phyloP scores from a whole-genome alignment of 1,284 basidiomycete species.

The Rhodotorula glutinis region DNA sequence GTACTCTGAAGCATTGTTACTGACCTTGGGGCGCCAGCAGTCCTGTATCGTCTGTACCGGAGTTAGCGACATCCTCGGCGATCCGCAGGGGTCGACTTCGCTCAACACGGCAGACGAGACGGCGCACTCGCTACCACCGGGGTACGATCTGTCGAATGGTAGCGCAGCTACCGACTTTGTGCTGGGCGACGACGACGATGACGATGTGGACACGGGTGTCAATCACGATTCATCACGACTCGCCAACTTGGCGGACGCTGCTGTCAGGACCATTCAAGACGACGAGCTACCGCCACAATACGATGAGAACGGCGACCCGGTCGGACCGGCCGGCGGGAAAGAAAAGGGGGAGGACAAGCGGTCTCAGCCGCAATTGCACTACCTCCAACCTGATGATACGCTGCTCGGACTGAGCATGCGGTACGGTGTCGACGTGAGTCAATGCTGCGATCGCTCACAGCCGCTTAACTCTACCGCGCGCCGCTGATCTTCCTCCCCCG shows the following conservation, averaged over 20 bases:
- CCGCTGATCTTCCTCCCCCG: no score
- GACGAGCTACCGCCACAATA: constrained; percentile 13
- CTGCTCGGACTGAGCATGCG: constrained; percentile 63
- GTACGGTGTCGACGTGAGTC: constrained; percentile 61
- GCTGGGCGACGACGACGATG: constrained; percentile 61
- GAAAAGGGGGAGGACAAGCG: background rate
- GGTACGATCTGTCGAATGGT: background rate
- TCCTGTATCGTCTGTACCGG: constrained; percentile 18
- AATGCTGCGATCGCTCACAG: no score
- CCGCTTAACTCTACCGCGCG: no score
- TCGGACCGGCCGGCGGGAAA: constrained; percentile 48
- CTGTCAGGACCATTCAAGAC: no score
- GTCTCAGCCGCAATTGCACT: constrained; percentile 47
- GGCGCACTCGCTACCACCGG: no score
- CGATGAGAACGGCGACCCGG: background rate
- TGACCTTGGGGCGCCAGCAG: background rate
- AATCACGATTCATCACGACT: background rate
- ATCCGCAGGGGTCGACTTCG: background rate
- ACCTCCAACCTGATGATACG: constrained; percentile 62
- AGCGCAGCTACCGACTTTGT: constrained; percentile 58
- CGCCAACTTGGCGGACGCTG: no score
- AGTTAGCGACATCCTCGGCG: constrained; percentile 14
- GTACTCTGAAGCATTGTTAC: rapidly evolving
- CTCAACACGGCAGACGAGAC: background rate
- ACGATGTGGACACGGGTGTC: constrained; percentile 47